Evolutionary conservation across 148 eudicot species (phyloP).

Genomic region (Polygonum aviculare): DNA sequence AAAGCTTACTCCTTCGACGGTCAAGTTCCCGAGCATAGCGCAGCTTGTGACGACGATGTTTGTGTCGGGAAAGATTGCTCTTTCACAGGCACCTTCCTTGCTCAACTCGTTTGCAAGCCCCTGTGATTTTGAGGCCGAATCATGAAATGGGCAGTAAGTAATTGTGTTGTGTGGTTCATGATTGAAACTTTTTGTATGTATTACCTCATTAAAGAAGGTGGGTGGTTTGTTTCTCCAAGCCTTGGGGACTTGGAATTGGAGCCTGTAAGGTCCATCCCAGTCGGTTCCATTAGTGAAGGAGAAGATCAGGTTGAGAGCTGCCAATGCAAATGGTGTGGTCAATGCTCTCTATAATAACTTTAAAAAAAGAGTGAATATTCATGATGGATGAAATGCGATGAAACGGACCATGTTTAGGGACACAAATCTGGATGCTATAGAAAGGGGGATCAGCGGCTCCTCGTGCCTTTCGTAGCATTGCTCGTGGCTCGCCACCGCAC

Average conservation of each 20-base stretch:
- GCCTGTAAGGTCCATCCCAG: slow-evolving; percentile 94
- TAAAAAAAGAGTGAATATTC: background rate
- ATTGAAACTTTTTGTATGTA: background rate
- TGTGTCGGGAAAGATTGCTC: slow-evolving; percentile 80
- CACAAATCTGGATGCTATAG: slow-evolving; percentile 72
- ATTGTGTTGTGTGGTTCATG: too few species aligned
- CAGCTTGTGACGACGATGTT: slow-evolving; percentile 53
- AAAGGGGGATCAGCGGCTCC: slow-evolving; percentile 79
- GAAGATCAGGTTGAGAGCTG: slow-evolving; percentile 77
- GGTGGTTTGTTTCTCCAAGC: slow-evolving; percentile 54
- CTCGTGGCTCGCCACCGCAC: slow-evolving; percentile 97
- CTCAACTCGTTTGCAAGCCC: slow-evolving; percentile 84
- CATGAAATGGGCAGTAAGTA: background rate
- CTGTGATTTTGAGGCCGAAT: slow-evolving; percentile 17
- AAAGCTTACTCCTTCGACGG: slow-evolving; percentile 69
- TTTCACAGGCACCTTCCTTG: slow-evolving; percentile 82
- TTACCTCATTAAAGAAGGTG: slow-evolving; percentile 62
- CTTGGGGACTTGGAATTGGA: slow-evolving; percentile 78
- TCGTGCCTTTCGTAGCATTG: slow-evolving; percentile 62
- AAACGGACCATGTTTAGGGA: slow-evolving; percentile 80
- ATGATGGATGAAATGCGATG: background rate
- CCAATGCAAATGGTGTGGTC: slow-evolving; percentile 7
- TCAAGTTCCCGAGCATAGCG: slow-evolving; percentile 56
- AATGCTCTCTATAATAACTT: background rate
- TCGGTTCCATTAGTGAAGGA: slow-evolving; percentile 84